Conservation (phyloP, 2,329 filamentous ascomycete species). For the Cephalotrichum gorgonifer region DNA sequence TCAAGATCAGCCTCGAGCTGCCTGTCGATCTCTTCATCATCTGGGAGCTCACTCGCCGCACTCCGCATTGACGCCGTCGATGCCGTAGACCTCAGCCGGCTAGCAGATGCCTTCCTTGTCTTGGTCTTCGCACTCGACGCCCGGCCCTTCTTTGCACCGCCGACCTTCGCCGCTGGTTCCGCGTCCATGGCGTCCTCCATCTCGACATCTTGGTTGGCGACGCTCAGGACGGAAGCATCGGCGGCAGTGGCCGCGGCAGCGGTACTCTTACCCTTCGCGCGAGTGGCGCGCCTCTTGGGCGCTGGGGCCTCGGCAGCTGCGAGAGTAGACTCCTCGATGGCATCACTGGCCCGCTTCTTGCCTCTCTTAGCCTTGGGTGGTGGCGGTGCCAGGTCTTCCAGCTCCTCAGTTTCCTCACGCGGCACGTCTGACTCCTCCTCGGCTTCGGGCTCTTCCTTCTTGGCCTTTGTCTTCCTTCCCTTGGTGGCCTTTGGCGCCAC, state of each 20-base stretch:
- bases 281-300: conserved; percentile 44
- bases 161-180: conserved; percentile 22
- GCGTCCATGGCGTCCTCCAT: conserved; percentile 23
- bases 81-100: conserved; percentile 34
- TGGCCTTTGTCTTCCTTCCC: conserved; percentile 15
- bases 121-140: conserved; percentile 22
- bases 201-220: not conserved
- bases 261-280: not conserved
- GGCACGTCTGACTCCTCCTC: conserved; percentile 34
- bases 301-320: conserved; percentile 36
- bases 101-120: conserved; percentile 35
- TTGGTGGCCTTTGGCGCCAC: conserved; percentile 34
- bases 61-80: conserved; percentile 31
- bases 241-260: too few relatives aligned
- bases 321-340: conserved; percentile 37
- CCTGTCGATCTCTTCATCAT: conserved; percentile 57
- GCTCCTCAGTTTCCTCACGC: conserved; percentile 5
- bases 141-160: conserved; percentile 33
- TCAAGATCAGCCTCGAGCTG: conserved; percentile 57
- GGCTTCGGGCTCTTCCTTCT: conserved; percentile 28
- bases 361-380: conserved; percentile 32
- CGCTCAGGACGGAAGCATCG: not conserved
- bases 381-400: not conserved
- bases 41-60: conserved; percentile 32
- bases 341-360: conserved; percentile 54